Conservation (phyloP, 108 stramenopile genomes). For the Fragilaria radians region DNA sequence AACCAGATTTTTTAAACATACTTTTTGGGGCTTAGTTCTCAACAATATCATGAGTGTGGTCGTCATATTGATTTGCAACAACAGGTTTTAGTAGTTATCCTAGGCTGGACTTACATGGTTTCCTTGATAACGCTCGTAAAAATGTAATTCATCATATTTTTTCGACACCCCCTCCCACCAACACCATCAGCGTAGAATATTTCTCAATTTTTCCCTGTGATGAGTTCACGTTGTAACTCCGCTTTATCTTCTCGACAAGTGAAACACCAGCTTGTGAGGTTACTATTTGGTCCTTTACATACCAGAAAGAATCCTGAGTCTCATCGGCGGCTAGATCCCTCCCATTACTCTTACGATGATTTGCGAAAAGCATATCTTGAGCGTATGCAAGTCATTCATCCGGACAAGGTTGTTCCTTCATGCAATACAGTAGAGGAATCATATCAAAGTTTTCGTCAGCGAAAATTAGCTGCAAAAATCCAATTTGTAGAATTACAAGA, state of each 20-base stretch:
- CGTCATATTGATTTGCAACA: too few relatives aligned
- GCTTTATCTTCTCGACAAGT: conserved; percentile 20
- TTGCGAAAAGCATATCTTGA: conserved; percentile 52
- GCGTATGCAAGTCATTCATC: conserved; percentile 58
- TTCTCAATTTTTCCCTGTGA: too few relatives aligned
- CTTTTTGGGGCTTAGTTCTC: too few relatives aligned
- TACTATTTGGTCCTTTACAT: conserved; percentile 34
- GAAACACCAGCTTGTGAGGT: conserved; percentile 30
- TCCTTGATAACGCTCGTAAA: too few relatives aligned
- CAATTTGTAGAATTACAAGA: conserved; percentile 57
- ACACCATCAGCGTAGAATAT: too few relatives aligned
- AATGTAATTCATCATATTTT: too few relatives aligned
- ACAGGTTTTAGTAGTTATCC: too few relatives aligned
- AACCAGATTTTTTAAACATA: too few relatives aligned
- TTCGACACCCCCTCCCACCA: too few relatives aligned
- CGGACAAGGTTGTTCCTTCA: conserved; percentile 38
- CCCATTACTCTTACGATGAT: conserved; percentile 39
- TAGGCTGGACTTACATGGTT: too few relatives aligned
- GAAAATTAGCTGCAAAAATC: conserved; percentile 10
- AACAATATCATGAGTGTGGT: too few relatives aligned
- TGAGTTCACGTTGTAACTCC: conserved; percentile 11
- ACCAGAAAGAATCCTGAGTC: conserved; percentile 20
- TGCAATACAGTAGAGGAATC: too few relatives aligned
- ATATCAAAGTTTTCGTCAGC: neutral
- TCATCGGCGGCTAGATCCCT: conserved; percentile 29